Percentiles rank a stretch among this genome's conserved stretches.
These are phyloP conservation scores for Penicillium flavigenum DNA, from an alignment of 495 filamentous ascomycete species.

Conservation along the genomic window DNA sequence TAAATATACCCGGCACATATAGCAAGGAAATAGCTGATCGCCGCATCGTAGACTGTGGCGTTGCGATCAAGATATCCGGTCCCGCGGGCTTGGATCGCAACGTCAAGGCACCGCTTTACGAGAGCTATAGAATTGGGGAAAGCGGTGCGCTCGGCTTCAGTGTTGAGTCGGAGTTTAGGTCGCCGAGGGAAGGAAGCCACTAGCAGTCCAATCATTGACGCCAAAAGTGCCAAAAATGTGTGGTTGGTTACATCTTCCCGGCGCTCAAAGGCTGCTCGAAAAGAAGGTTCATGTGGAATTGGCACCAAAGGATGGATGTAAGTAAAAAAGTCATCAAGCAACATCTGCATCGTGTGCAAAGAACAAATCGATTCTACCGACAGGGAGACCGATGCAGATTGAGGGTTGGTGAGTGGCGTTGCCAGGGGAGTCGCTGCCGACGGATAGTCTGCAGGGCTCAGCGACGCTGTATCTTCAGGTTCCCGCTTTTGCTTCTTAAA, in stretches of 20 bases:
- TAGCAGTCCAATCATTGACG: slow-evolving; percentile 75
- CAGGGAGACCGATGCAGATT: slow-evolving; percentile 31
- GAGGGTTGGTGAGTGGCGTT: slow-evolving; percentile 11
- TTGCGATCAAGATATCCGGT: slow-evolving; percentile 63
- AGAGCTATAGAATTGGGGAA: slow-evolving; percentile 67
- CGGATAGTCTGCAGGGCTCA: slow-evolving; percentile 28
- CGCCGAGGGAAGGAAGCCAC: slow-evolving; percentile 82
- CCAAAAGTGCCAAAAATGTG: slow-evolving; percentile 72
- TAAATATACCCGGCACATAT: slow-evolving; percentile 68
- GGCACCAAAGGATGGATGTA: slow-evolving; percentile 87
- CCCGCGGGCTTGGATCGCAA: slow-evolving; percentile 72
- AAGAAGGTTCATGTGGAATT: slow-evolving; percentile 83
- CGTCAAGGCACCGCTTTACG: slow-evolving; percentile 69
- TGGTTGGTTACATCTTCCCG: slow-evolving; percentile 68
- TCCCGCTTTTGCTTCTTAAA: slow-evolving; percentile 68
- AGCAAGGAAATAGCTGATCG: slow-evolving; percentile 80
- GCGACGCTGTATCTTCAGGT: slow-evolving; percentile 30
- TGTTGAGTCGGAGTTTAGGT: slow-evolving; percentile 66
- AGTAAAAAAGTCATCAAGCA: slow-evolving; percentile 86
- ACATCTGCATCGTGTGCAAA: slow-evolving; percentile 58
- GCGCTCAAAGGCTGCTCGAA: slow-evolving; percentile 65
- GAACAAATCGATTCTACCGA: slow-evolving; percentile 77
- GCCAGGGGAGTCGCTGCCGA: slow-evolving; percentile 26
- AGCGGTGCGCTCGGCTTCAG: slow-evolving; percentile 46
- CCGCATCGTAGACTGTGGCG: slow-evolving; percentile 74